phyloP scores from a whole-genome alignment of 805 yeast genomes.

The Wickerhamomyces queroliae region DNA sequence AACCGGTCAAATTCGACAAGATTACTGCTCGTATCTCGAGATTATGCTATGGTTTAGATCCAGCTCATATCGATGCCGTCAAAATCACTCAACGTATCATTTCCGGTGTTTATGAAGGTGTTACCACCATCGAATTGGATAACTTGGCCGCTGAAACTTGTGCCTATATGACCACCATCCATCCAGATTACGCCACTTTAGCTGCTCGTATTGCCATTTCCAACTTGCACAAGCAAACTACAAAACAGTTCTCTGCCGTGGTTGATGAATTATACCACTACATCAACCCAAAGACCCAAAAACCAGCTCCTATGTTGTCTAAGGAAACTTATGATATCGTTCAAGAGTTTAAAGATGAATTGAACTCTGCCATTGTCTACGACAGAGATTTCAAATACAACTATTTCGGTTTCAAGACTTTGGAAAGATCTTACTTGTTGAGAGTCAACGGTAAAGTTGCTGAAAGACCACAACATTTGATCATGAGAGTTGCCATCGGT shows the following conservation, averaged over 20 bases:
- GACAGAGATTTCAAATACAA: slow-evolving; percentile 75
- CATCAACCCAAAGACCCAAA: slow-evolving; percentile 73
- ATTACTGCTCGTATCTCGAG: slow-evolving; percentile 94
- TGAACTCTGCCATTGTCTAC: slow-evolving; percentile 68
- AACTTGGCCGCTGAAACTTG: slow-evolving; percentile 93
- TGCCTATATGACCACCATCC: slow-evolving; percentile 94
- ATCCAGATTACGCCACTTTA: slow-evolving; percentile 93
- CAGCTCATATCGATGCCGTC: slow-evolving; percentile 89
- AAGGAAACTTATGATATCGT: slow-evolving; percentile 60
- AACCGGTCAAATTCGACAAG: slow-evolving; percentile 92
- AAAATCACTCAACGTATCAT: slow-evolving; percentile 94
- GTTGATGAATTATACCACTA: slow-evolving; percentile 68
- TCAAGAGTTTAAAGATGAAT: slow-evolving; percentile 52
- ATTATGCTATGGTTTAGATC: slow-evolving; percentile 89
- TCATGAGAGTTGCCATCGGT: slow-evolving; percentile 89
- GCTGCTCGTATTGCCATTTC: slow-evolving; percentile 97
- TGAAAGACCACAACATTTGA: slow-evolving; percentile 88
- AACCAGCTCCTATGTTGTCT: slow-evolving; percentile 56
- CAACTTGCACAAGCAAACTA: slow-evolving; percentile 90
- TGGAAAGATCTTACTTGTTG: slow-evolving; percentile 79
- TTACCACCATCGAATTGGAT: slow-evolving; percentile 83
- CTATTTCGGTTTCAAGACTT: slow-evolving; percentile 89
- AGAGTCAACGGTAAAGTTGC: slow-evolving; percentile 58
- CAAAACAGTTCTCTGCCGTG: slow-evolving; percentile 77
- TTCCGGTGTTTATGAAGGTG: slow-evolving; percentile 96